A percentile compares a stretch with the other conserved stretches of the same genome.
Conservation (phyloP, 2,329 filamentous ascomycete genomes). For the Parastagonospora avenae region DNA sequence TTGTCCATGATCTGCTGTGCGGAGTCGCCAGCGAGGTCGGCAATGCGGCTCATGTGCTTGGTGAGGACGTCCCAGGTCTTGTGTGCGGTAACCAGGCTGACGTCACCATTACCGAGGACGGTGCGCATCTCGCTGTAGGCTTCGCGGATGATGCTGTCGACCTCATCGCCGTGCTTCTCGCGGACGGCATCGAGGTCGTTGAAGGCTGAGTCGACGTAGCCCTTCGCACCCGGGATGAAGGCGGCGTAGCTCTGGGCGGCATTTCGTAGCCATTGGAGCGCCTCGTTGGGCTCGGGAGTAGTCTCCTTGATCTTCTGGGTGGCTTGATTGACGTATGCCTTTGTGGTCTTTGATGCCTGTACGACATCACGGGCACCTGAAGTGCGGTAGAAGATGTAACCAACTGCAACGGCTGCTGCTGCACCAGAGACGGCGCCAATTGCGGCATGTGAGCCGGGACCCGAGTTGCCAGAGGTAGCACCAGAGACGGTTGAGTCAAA, state of each 20-base stretch:
- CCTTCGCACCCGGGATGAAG: slow-evolving; percentile 72
- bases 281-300: slow-evolving; percentile 70
- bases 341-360: slow-evolving; percentile 59
- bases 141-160: slow-evolving; percentile 69
- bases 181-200: slow-evolving; percentile 72
- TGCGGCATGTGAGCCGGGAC: slow-evolving; percentile 47
- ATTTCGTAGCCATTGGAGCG: slow-evolving; percentile 67
- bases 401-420: slow-evolving; percentile 52
- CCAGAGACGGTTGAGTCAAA: slow-evolving; percentile 40
- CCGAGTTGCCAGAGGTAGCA: slow-evolving; percentile 23
- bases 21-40: slow-evolving; percentile 66
- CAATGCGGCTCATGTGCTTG: slow-evolving; percentile 65
- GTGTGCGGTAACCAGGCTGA: slow-evolving; percentile 66
- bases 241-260: slow-evolving; percentile 71
- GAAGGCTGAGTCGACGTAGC: slow-evolving; percentile 72
- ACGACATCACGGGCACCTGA: slow-evolving; percentile 58
- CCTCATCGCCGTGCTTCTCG: slow-evolving; percentile 70
- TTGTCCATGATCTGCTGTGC: slow-evolving; percentile 70
- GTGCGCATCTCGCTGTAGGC: slow-evolving; percentile 71
- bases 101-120: slow-evolving; percentile 61
- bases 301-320: slow-evolving; percentile 65
- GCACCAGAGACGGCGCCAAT: slow-evolving; percentile 58
- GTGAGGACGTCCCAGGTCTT: slow-evolving; percentile 67
- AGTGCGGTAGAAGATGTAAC: slow-evolving; percentile 60
- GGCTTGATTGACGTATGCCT: slow-evolving; percentile 65